Evolutionary conservation across 306 rosid genomes (phyloP).

Genomic region (Begonia masoniana): DNA sequence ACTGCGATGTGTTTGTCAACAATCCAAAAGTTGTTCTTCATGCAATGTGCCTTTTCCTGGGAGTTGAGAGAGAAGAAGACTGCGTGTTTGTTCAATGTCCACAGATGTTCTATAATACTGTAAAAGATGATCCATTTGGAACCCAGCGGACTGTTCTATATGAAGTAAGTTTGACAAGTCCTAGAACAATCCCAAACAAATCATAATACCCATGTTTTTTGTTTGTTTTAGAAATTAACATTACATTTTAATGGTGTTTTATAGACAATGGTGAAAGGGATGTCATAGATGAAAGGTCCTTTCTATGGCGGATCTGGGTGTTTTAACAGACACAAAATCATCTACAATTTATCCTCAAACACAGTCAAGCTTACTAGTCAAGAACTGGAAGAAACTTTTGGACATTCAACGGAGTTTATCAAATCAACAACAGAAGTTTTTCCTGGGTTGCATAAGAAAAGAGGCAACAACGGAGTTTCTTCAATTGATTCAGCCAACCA

Average conservation of each 20-base stretch:
- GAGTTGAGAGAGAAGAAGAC: constrained; percentile 26
- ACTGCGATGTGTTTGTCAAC: constrained; percentile 59
- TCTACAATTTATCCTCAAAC: constrained; percentile 7
- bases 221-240: too few relatives aligned
- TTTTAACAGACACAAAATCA: constrained; percentile 8
- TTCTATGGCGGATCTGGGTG: constrained; percentile 11
- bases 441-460: neutral
- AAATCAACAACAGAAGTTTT: neutral
- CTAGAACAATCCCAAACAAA: too few relatives aligned
- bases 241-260: too few relatives aligned
- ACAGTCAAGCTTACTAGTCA: neutral
- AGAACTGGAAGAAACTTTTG: constrained; percentile 4
- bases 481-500: neutral
- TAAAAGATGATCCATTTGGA: constrained; percentile 60
- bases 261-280: constrained; percentile 8
- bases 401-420: constrained; percentile 12
- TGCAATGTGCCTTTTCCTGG: constrained; percentile 35
- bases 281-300: constrained; percentile 13
- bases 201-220: too few relatives aligned
- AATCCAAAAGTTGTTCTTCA: constrained; percentile 30
- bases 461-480: too few relatives aligned
- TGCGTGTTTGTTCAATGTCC: constrained; percentile 51
- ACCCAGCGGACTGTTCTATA: constrained; percentile 12
- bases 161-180: constrained; percentile 17
- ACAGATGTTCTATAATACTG: constrained; percentile 26